These are phyloP conservation scores for Phytophthora meadii DNA, from an alignment of 352 stramenopile species.

Conservation along the genomic window DNA sequence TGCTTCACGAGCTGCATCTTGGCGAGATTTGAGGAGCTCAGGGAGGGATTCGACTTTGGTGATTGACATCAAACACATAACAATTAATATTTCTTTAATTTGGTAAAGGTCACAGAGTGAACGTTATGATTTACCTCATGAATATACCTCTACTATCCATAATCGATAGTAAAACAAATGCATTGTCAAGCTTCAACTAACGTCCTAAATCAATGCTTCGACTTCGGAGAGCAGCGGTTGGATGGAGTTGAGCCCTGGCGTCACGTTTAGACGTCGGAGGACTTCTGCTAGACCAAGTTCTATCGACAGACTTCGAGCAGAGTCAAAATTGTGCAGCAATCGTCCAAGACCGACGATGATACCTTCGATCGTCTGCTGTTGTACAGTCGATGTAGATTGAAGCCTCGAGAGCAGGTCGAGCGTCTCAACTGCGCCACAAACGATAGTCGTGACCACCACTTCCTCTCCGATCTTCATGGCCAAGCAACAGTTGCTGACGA, in stretches of 20 bases:
- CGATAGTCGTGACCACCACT: constrained; percentile 70
- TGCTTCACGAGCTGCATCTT: constrained; percentile 85
- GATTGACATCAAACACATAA: too few relatives aligned
- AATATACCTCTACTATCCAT: too few relatives aligned
- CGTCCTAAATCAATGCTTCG: constrained; percentile 61
- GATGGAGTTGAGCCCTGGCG: constrained; percentile 48
- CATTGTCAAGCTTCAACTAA: not conserved
- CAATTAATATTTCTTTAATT: too few relatives aligned
- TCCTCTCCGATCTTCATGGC: constrained; percentile 74
- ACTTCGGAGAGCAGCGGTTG: constrained; percentile 68
- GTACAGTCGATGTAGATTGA: constrained; percentile 26
- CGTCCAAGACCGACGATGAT: constrained; percentile 69
- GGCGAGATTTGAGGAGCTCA: not conserved
- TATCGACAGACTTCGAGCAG: constrained; percentile 60
- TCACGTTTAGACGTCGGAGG: constrained; percentile 55
- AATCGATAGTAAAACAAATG: too few relatives aligned
- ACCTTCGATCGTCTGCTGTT: constrained; percentile 63
- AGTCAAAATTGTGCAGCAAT: constrained; percentile 70
- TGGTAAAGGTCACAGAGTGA: too few relatives aligned
- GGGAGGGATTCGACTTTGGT: constrained; percentile 6
- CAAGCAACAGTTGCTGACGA: constrained; percentile 80
- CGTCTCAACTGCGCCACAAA: constrained; percentile 74
- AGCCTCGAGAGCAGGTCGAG: constrained; percentile 67
- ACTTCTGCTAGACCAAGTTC: constrained; percentile 76
- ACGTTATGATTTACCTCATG: too few relatives aligned